These are phyloP conservation scores for Teunomyces cretensis DNA, from an alignment of 805 yeast genomes.

Conservation along the genomic window DNA sequence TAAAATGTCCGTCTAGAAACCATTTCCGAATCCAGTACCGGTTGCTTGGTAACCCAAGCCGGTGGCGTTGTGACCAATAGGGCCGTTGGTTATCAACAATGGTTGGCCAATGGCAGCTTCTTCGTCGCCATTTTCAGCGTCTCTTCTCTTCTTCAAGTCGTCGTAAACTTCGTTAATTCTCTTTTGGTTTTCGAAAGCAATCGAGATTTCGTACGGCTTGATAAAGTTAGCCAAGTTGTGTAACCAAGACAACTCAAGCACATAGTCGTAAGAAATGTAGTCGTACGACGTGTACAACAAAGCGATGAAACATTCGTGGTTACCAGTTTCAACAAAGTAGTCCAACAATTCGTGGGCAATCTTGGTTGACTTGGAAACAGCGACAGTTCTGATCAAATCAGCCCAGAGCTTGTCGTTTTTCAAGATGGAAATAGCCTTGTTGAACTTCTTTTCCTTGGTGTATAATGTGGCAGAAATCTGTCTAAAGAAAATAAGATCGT, in stretches of 20 bases:
- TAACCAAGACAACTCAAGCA: slow-evolving; percentile 88
- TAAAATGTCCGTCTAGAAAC: slow-evolving; percentile 19
- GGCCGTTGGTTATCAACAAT: slow-evolving; percentile 80
- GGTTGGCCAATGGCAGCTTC: slow-evolving; percentile 58
- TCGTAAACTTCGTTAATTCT: slow-evolving; percentile 62
- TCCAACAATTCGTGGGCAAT: slow-evolving; percentile 85
- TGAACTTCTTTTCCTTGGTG: slow-evolving; percentile 92
- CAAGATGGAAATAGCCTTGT: slow-evolving; percentile 80
- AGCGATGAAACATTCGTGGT: slow-evolving; percentile 92
- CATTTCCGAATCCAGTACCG: slow-evolving; percentile 70
- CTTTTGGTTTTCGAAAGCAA: slow-evolving; percentile 75
- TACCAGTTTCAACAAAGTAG: slow-evolving; percentile 95
- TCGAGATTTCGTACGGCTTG: slow-evolving; percentile 88
- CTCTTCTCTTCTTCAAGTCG: slow-evolving; percentile 71
- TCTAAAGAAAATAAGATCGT: slow-evolving; percentile 87
- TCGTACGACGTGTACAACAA: slow-evolving; percentile 84
- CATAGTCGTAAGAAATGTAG: slow-evolving; percentile 75
- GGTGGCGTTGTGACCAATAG: slow-evolving; percentile 33
- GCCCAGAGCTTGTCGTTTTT: slow-evolving; percentile 93
- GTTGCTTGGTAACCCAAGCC: slow-evolving; percentile 68
- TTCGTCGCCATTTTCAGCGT: slow-evolving; percentile 50
- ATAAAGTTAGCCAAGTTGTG: slow-evolving; percentile 78
- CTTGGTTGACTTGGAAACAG: slow-evolving; percentile 72
- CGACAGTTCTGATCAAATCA: slow-evolving; percentile 90
- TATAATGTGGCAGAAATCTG: slow-evolving; percentile 93